Evolutionary conservation across 106 monocot species (phyloP), one percentile per base, ranked within the genome.

Genomic region (Vanilla planifolia): DNA sequence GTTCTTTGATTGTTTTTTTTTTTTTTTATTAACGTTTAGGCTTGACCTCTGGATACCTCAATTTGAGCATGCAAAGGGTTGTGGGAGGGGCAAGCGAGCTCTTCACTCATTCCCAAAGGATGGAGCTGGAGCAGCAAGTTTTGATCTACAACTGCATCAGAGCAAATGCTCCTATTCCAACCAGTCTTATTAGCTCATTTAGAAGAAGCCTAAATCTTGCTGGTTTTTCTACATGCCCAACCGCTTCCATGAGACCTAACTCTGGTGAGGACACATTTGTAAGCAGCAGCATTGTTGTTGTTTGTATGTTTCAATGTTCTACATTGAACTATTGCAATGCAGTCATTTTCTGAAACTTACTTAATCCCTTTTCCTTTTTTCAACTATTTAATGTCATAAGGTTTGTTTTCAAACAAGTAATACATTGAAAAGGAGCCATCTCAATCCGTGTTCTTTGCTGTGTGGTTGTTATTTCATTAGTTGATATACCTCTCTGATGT

Each of bases 91-190:
- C 67, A 15, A 79, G 72, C 47, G 79, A 88, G 26, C 64, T 76
- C 36, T 88, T 93, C 73, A 85, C 88, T 72, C 88, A 88, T 20
- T 76, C 92, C n/a, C 92, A 93, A 74, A 88, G 92, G 92, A 65
- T 88, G 81, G 92, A 93, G 62, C 69, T 93, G 35, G 85, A 93
- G 42, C 78, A 82, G 48, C 92, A 93, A 43, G 84, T 79, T 6
- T 43, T 93, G 78, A 93, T 93, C 77, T 93, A 85, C 81, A 85
- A 85, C 29, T 77, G 77, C 77, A 68, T 93, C 33, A 77, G 71
- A 29, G 76, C 78, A 43, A 85, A 85, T 63, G 64, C 55, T 8
- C 79, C 88, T 9, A 61, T 93, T 34, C 92, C 88, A 32, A 37
- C 92, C 10, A 79, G 43, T 63, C 66, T 93, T 30, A 77, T 93